phyloP scores from a whole-genome alignment of 495 filamentous ascomycete genomes.

The Entonaema liquescens region DNA sequence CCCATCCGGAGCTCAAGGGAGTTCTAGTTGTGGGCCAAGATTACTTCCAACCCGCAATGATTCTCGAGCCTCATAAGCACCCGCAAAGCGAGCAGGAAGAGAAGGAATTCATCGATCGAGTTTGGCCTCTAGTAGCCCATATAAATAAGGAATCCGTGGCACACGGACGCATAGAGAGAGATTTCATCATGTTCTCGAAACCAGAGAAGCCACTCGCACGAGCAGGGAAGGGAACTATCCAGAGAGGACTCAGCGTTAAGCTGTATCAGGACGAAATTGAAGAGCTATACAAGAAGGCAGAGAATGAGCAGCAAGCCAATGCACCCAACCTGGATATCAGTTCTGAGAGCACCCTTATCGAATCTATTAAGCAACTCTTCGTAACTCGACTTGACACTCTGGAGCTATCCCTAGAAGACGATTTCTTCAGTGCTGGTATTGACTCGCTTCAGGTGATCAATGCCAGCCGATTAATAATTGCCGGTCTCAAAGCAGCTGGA shows the following conservation, averaged over 20 bases:
- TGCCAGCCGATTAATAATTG: conserved; percentile 47
- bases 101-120: conserved; percentile 46
- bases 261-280: conserved; percentile 65
- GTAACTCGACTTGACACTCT: conserved; percentile 38
- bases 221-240: conserved; percentile 65
- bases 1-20: conserved; percentile 55
- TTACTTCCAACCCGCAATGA: conserved; percentile 60
- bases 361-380: conserved; percentile 50
- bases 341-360: conserved; percentile 40
- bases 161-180: conserved; percentile 53
- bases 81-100: conserved; percentile 42
- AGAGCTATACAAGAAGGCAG: conserved; percentile 51
- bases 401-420: conserved; percentile 46
- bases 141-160: conserved; percentile 59
- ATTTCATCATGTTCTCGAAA: conserved; percentile 53
- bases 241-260: conserved; percentile 53
- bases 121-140: conserved; percentile 53
- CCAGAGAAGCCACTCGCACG: conserved; percentile 61
- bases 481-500: conserved; percentile 47
- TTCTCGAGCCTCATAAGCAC: conserved; percentile 57
- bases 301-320: conserved; percentile 25
- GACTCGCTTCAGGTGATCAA: conserved; percentile 64
- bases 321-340: conserved; percentile 45
- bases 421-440: conserved; percentile 56
- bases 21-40: conserved; percentile 61